Base-by-base conservation (phyloP, 768 basidiomycete genomes). In the Pleurotus platypus region DNA sequence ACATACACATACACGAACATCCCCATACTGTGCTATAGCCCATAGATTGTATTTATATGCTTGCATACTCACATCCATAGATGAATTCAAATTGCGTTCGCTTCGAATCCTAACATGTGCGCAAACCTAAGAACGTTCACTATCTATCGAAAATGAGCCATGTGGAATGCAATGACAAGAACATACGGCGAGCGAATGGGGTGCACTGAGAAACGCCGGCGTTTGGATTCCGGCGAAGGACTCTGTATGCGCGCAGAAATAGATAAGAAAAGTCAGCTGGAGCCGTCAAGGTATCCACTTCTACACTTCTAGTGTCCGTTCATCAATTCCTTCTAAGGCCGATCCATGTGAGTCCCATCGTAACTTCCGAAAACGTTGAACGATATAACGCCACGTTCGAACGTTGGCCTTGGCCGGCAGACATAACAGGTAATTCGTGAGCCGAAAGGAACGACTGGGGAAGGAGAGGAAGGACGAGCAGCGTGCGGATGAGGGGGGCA, bases 251-350 rank as follows among this genome's bases (percentile, higher is more conserved):
- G 42, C 11, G 2, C 9, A 43, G 42, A 5, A 3, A 0, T 50
- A 50, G 49, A 50, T 50, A 50, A 50, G 49, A 50, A 13, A 16
- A 50, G 30, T 15, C 49, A 50, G 16, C 20, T 27, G 49, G 27
- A 50, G 49, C 2, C 35, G 49, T 49, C 49, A 49, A 49, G 3
- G n/a, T 45, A 45, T 45, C 42, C 42, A 15, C 42, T 20, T 35
- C 22, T 26, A 7, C 49, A 16, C 26, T 50, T 50, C 49, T 16
- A 50, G 15, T n/a, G 15, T 16, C n/a, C 30, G 37, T n/a, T 50
- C 20, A 15, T 12, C 15, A 20, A 2, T n/a, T 30, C 27, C 16
- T 50, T 30, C 3, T 9, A 15, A 9, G 13, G n/a, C 13, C 22
- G n/a, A 50, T n/a, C 13, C 49, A 50, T 50, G 49, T 27, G 26